Percentiles rank a stretch among this genome's conserved stretches.
Evolutionary conservation across 257 asterid species (phyloP).

Genomic region (Solanum etuberosum): DNA sequence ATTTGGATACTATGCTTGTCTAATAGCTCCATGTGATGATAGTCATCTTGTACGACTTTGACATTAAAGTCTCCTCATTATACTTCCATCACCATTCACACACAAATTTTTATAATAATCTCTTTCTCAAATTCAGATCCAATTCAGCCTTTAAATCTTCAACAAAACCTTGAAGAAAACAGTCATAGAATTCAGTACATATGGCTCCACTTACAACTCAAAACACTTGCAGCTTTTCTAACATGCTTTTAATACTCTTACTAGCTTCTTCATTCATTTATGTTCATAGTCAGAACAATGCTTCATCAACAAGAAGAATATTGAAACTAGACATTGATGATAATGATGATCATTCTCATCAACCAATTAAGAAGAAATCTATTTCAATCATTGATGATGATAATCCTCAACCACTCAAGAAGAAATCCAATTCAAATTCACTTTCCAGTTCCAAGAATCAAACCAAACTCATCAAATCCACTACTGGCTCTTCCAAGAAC

Average conservation of each 20-base stretch:
- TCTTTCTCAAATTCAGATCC: neutral
- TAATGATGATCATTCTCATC: neutral
- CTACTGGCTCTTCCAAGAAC: slow-evolving; percentile 22
- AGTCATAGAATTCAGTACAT: slow-evolving; percentile 3
- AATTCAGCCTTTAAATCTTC: neutral
- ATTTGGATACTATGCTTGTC: neutral
- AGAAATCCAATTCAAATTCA: slow-evolving; percentile 17
- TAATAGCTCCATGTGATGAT: slow-evolving; percentile 12
- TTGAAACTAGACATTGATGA: slow-evolving; percentile 10
- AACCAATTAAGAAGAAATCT: slow-evolving; percentile 20
- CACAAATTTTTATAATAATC: neutral
- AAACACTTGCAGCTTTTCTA: slow-evolving; percentile 7
- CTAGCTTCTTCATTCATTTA: slow-evolving; percentile 32
- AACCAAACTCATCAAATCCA: slow-evolving; percentile 18
- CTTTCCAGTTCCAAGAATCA: slow-evolving; percentile 14
- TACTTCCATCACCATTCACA: neutral
- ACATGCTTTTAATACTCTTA: slow-evolving; percentile 37
- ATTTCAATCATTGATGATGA: neutral
- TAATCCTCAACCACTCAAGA: slow-evolving; percentile 2
- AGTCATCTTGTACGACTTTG: neutral
- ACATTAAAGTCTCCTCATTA: neutral
- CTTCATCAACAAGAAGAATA: slow-evolving; percentile 11
- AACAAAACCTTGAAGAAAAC: neutral
- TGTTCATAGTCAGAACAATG: slow-evolving; percentile 5
- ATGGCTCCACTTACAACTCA: slow-evolving; percentile 46